These are phyloP conservation scores for Coemansia sp. DNA, from an alignment of 192 early-diverging fungal species.

Conservation along the genomic window DNA sequence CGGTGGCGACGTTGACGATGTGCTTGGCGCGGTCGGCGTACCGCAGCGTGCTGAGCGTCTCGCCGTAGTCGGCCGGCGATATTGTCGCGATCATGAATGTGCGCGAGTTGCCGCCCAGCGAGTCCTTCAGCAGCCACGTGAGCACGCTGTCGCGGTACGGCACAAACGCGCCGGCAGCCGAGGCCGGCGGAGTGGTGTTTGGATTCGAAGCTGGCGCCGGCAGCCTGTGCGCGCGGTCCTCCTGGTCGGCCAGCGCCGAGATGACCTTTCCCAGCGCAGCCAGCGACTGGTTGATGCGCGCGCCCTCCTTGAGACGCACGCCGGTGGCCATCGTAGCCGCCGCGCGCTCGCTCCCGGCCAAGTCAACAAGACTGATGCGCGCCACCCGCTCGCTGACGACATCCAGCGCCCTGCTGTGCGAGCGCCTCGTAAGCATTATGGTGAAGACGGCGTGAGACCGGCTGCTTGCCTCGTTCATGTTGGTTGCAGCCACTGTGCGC, in stretches of 20 bases:
- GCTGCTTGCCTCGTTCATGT: conserved; percentile 92
- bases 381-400: conserved; percentile 73
- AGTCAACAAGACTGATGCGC: conserved; percentile 84
- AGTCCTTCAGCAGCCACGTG: conserved; percentile 83
- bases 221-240: conserved; percentile 44
- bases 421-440: conserved; percentile 68
- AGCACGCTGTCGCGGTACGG: conserved; percentile 91
- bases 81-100: conserved; percentile 81
- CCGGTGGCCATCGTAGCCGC: conserved; percentile 85
- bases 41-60: conserved; percentile 82
- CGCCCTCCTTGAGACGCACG: conserved; percentile 82
- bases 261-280: conserved; percentile 94
- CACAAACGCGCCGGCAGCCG: conserved; percentile 58
- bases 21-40: conserved; percentile 90
- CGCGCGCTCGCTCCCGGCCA: conserved; percentile 92
- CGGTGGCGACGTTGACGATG: conserved; percentile 86
- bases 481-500: conserved; percentile 84
- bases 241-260: conserved; percentile 77
- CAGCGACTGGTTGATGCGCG: conserved; percentile 92
- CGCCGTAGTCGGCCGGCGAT: conserved; percentile 73
- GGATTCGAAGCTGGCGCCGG: not conserved
- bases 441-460: conserved; percentile 88
- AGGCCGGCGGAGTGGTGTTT: not conserved
- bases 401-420: conserved; percentile 47
- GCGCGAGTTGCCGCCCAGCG: conserved; percentile 80